Evolutionary conservation across 306 rosid species (phyloP).

Genomic region (Aeschynomene evenia): DNA sequence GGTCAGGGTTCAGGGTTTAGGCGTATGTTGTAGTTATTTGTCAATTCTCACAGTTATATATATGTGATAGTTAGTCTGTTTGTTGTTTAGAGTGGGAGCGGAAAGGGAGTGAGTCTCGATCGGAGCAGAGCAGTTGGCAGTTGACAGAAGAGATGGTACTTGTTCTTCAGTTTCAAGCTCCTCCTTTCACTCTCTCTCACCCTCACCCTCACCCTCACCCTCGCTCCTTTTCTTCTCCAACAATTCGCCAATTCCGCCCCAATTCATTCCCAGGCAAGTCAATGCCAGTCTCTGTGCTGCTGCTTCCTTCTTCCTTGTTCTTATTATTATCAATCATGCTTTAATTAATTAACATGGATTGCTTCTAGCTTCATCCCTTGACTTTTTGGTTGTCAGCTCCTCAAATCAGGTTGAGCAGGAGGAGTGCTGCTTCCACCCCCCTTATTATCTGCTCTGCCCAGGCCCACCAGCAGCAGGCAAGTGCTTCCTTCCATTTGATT

Average conservation of each 20-base stretch:
- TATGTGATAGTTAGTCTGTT: too few relatives aligned
- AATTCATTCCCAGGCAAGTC: conserved; percentile 22
- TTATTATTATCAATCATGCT: too few relatives aligned
- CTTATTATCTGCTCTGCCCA: conserved; percentile 16
- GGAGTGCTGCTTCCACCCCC: not conserved
- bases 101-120: too few relatives aligned
- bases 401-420: not conserved
- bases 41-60: too few relatives aligned
- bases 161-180: conserved; percentile 11
- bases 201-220: too few relatives aligned
- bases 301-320: not conserved
- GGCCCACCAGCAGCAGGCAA: conserved; percentile 12
- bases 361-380: not conserved
- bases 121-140: not conserved
- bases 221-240: not conserved
- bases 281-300: not conserved
- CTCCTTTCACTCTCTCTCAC: not conserved
- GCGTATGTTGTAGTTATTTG: too few relatives aligned
- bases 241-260: not conserved
- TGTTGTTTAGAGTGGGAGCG: too few relatives aligned
- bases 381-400: not conserved
- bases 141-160: conserved; percentile 31
- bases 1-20: too few relatives aligned
- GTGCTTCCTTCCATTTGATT: not conserved
- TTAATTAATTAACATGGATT: too few relatives aligned